A percentile compares a stretch with the other conserved stretches of the same genome.
Evolutionary conservation across 2,329 filamentous ascomycete species (phyloP).

Genomic region (Beauveria scarabaeidicola): DNA sequence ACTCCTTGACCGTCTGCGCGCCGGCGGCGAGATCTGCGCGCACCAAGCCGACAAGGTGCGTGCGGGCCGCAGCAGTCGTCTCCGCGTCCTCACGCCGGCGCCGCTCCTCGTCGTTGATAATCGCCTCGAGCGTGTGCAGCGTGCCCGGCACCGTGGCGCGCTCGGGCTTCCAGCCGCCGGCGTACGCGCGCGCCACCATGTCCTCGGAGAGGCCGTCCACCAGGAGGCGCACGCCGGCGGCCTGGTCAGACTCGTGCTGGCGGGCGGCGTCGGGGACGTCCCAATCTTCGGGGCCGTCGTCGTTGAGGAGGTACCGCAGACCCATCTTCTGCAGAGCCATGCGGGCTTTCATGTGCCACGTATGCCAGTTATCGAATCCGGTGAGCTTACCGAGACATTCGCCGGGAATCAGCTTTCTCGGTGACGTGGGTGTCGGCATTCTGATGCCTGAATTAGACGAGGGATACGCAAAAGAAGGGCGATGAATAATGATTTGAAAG

Average conservation of each 20-base stretch:
- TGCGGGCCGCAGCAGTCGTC: neutral
- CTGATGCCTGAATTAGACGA: neutral
- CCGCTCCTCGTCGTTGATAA: neutral
- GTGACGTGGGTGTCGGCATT: neutral
- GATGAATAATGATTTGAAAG: too few species aligned
- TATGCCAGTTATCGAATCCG: neutral
- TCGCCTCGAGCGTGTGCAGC: neutral
- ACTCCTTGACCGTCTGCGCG: neutral
- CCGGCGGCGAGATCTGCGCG: neutral
- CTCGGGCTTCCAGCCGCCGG: neutral
- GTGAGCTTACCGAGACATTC: neutral
- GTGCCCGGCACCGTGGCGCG: neutral
- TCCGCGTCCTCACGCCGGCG: neutral
- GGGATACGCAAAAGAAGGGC: neutral
- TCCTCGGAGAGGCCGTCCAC: neutral
- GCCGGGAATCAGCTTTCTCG: neutral
- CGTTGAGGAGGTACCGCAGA: neutral
- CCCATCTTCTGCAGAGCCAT: neutral
- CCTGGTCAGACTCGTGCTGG: neutral
- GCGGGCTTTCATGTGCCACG: neutral
- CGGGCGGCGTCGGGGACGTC: neutral
- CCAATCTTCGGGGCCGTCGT: neutral
- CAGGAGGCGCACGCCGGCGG: neutral
- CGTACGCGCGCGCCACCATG: neutral
- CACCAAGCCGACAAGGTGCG: neutral